A percentile compares a stretch with the other conserved stretches of the same genome.
phyloP scores from a whole-genome alignment of 2,329 filamentous ascomycete genomes.

The Camillea tinctor region DNA sequence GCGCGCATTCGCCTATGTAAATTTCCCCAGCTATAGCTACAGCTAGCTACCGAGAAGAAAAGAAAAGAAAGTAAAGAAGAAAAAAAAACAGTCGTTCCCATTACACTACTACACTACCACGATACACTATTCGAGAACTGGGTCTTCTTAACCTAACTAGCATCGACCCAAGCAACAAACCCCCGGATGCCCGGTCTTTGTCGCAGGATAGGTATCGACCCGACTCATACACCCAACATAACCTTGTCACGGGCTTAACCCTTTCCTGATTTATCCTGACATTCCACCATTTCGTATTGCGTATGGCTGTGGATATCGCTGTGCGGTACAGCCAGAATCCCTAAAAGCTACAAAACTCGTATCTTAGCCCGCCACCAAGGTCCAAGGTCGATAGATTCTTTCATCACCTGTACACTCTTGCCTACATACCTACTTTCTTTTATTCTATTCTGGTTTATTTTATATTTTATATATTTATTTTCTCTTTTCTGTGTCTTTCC shows the following conservation, averaged over 20 bases:
- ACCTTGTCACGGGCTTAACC: constrained; percentile 24
- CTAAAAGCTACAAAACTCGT: constrained; percentile 32
- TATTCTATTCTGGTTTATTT: constrained; percentile 1
- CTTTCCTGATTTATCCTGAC: constrained; percentile 26
- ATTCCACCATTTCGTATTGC: constrained; percentile 33
- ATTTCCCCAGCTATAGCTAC: constrained; percentile 6
- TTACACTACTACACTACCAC: background rate
- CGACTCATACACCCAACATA: constrained; percentile 18
- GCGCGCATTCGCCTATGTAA: background rate
- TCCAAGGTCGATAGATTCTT: constrained; percentile 4
- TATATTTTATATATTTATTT: too few species aligned
- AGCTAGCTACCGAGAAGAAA: too few species aligned
- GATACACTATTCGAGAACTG: constrained; percentile 1
- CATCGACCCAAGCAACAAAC: constrained; percentile 7
- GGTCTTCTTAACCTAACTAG: constrained; percentile 5
- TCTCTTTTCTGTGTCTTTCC: background rate
- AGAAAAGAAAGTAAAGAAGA: too few species aligned
- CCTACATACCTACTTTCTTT: background rate
- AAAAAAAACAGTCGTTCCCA: background rate
- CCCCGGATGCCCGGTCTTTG: constrained; percentile 17
- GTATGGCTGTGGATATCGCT: constrained; percentile 20
- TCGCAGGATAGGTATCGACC: constrained; percentile 22
- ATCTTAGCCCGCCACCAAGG: constrained; percentile 22
- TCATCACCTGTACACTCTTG: background rate
- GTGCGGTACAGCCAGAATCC: constrained; percentile 12